Evolutionary conservation across 257 asterid genomes (phyloP), one percentile per base, ranked within the genome.

Genomic region (Osmanthus fragrans): DNA sequence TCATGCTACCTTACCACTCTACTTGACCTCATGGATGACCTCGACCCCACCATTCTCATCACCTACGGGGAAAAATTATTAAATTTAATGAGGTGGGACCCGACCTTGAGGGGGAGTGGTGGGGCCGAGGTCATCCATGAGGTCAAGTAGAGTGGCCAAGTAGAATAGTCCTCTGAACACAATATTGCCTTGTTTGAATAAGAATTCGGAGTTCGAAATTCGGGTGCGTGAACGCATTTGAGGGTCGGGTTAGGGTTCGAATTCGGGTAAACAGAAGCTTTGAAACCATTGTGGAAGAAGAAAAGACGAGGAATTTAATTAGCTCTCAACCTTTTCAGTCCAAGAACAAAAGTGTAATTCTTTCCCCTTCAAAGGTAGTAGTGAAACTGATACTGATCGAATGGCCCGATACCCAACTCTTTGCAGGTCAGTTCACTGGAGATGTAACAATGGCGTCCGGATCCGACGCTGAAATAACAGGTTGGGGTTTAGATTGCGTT

Each of bases 201-300:
- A 71, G 66, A 16, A 68, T 23, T 40, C 8, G 68, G 30, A 64
- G 73, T 3, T 73, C 81, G 42, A 71, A 78, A 29, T 60, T 32
- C 7, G 81, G 49, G 37, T 37, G 70, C 37, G 65, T 23, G 68
- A 68, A 56, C 25, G 23, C 81, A 78, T 66, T 10, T 18, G 13
- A 12, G 36, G 66, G 42, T 45, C 76, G 79, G 47, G 65, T 70
- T 51, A 87, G 75, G 74, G 81, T 39, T 66, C 88, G 81, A 71
- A 89, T 77, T 72, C 80, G 95, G 70, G 84, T 77, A 49, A 71
- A 21, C 33, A 82, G 70, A 70, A 87, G 80, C 86, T 79, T 91
- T 29, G 90, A 79, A 67, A 80, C 84, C 97, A 92, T 92, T 60
- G 29, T 56, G 16, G 49, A 40, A 21, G 1, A 45, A 30, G 11